Base-by-base conservation (phyloP, 2,329 filamentous ascomycete genomes). In the Aspergillus sp. region DNA sequence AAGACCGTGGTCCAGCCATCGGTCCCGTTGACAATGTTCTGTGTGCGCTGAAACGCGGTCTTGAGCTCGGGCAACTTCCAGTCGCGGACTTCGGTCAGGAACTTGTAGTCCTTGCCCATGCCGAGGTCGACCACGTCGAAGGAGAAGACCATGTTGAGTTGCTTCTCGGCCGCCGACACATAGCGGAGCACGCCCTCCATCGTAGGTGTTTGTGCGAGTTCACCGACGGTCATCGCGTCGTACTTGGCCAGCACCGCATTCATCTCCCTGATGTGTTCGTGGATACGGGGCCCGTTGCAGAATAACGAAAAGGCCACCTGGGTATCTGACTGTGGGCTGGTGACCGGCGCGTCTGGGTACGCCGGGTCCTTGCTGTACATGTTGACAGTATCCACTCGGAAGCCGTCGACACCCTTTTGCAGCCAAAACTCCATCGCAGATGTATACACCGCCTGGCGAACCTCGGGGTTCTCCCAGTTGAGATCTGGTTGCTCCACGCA, bases 391-490 rank as follows among this genome's bases (percentile, higher is more conserved):
- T 92, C 89, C 73, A 91, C 84, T 17, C 89, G 83, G 79, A 91
- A 92, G 1, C 89, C 89, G 51, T 89, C 86, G 0, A 91, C 87
- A 3, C 91, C 91, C 38, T 85, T 84, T 48, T 90, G 80, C 0
- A 94, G 84, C 92, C 91, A 95, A 72, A 93, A 95, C 38, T 85
- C 83, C 85, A 93, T 90, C 2, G 89, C 83, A 3, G 19, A 17
- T 71, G 84, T 83, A 74, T 92, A 90, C 3, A 93, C 86, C 1
- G 90, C 91, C 47, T 84, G 78, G 7, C 90, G 84, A 0, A 89
- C 85, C 7, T 84, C 85, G 0, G 82, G 80, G 61, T 89, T 91
- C 71, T 93, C 90, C 91, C 91, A 95, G 76, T 95, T 95, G 17
- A 95, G 82, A 68, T 95, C 92, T 0, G 91, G 91, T 72, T 94